Evolutionary conservation across 306 rosid genomes (phyloP).

Genomic region (Malus asiatica): DNA sequence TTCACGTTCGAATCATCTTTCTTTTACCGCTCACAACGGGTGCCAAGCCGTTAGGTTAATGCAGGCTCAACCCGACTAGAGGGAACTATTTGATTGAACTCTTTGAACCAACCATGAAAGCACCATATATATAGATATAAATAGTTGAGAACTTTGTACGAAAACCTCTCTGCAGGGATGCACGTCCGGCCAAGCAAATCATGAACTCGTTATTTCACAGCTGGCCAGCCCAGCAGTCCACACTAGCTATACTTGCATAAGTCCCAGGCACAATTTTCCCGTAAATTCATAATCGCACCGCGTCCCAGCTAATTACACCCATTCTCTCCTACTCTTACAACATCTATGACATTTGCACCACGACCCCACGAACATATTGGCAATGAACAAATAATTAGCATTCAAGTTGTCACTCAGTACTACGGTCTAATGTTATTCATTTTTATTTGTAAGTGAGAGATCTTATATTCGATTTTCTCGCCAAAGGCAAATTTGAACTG

Average conservation of each 20-base stretch:
- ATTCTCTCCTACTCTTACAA: constrained; percentile 5
- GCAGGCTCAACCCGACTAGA: background rate
- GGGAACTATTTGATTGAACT: background rate
- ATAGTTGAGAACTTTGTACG: background rate
- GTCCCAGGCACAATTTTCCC: constrained; percentile 26
- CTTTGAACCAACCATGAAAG: background rate
- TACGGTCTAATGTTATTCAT: no score
- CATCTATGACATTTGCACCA: constrained; percentile 1
- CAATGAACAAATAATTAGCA: background rate
- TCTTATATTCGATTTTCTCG: no score
- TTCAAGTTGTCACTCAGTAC: background rate
- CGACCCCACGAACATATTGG: background rate
- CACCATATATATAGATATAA: background rate
- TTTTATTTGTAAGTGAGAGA: no score
- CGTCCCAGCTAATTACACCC: constrained; percentile 27
- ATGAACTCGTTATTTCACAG: background rate
- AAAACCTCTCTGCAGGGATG: background rate
- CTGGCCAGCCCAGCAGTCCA: background rate
- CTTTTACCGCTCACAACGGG: background rate
- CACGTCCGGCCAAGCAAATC: background rate
- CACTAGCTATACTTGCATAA: background rate
- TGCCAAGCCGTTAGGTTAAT: background rate
- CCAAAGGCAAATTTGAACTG: no score
- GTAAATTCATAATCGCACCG: constrained; percentile 3
- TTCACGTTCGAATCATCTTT: background rate